These are phyloP conservation scores for Pilatotrama ljubarskyi DNA, from an alignment of 768 basidiomycete genomes.

Conservation along the genomic window DNA sequence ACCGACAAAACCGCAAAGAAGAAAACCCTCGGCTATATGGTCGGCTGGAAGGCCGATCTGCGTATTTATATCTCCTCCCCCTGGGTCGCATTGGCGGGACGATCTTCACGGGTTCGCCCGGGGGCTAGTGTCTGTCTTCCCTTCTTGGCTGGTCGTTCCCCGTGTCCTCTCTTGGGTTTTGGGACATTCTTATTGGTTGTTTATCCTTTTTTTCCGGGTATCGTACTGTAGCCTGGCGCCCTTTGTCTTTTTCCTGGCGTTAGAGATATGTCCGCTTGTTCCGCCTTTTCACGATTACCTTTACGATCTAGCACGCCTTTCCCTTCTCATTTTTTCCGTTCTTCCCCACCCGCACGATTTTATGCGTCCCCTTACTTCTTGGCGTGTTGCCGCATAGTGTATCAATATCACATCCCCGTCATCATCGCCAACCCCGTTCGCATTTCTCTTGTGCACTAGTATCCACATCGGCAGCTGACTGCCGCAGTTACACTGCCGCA, in stretches of 20 bases:
- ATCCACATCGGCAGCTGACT: slow-evolving; percentile 6
- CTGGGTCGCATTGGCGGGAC: slow-evolving; percentile 22
- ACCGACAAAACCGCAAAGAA: slow-evolving; percentile 24
- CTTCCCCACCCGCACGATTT: slow-evolving; percentile 9
- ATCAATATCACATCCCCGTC: slow-evolving; percentile 23
- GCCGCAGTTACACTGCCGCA: background rate
- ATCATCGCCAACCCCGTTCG: slow-evolving; percentile 17
- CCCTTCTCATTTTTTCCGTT: slow-evolving; percentile 1
- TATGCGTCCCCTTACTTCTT: slow-evolving; percentile 6
- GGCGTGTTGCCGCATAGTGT: slow-evolving; percentile 26
- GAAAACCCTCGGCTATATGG: slow-evolving; percentile 23
- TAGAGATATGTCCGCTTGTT: slow-evolving; percentile 14
- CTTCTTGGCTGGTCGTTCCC: slow-evolving; percentile 25
- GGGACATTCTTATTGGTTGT: slow-evolving; percentile 25
- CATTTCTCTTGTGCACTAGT: slow-evolving; percentile 24
- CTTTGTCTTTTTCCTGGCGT: slow-evolving; percentile 15
- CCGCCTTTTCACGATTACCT: slow-evolving; percentile 2
- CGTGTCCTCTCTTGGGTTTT: slow-evolving; percentile 43
- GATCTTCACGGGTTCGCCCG: slow-evolving; percentile 19
- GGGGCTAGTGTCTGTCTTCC: slow-evolving; percentile 34
- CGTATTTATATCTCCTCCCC: slow-evolving; percentile 28
- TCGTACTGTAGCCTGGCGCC: slow-evolving; percentile 21
- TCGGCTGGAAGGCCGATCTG: slow-evolving; percentile 23
- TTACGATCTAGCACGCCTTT: slow-evolving; percentile 5
- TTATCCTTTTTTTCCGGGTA: slow-evolving; percentile 18